Percentiles rank a stretch among this genome's conserved stretches.
These are phyloP conservation scores for Bisporella sp. DNA, from an alignment of 2,329 filamentous ascomycete genomes.

Conservation along the genomic window DNA sequence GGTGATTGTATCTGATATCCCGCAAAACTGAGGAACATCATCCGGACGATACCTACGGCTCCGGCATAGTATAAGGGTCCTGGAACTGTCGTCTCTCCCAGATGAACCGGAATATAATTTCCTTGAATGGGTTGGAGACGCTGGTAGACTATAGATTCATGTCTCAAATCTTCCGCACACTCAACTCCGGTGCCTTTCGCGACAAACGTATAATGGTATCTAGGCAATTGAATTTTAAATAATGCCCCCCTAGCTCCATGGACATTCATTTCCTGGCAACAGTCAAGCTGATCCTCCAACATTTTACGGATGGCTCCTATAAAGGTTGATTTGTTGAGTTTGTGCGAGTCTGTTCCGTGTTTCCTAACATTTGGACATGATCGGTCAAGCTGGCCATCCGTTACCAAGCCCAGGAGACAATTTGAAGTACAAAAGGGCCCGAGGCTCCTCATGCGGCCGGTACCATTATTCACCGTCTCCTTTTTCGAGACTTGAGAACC, in stretches of 20 bases:
- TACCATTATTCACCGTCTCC: background rate
- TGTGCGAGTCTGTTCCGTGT: background rate
- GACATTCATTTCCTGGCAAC: background rate
- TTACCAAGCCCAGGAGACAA: background rate
- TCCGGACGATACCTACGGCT: too few species aligned
- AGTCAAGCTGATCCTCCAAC: background rate
- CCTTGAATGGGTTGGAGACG: background rate
- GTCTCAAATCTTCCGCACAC: background rate
- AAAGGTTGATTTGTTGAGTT: background rate
- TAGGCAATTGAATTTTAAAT: background rate
- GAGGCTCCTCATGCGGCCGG: background rate
- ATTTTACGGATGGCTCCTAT: background rate
- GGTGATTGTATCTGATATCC: too few species aligned
- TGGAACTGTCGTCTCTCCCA: background rate
- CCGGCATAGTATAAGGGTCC: too few species aligned
- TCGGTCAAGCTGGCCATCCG: background rate
- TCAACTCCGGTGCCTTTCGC: background rate
- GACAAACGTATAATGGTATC: background rate
- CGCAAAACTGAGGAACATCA: too few species aligned
- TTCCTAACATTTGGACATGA: background rate
- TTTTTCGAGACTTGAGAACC: too few species aligned
- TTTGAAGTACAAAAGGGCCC: background rate
- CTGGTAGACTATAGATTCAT: background rate
- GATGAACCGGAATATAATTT: background rate
- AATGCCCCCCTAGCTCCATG: background rate